Percentiles rank a stretch among this genome's conserved stretches.
phyloP scores from a whole-genome alignment of 1,139 yeast genomes.

The Blastobotrys aristatus region DNA sequence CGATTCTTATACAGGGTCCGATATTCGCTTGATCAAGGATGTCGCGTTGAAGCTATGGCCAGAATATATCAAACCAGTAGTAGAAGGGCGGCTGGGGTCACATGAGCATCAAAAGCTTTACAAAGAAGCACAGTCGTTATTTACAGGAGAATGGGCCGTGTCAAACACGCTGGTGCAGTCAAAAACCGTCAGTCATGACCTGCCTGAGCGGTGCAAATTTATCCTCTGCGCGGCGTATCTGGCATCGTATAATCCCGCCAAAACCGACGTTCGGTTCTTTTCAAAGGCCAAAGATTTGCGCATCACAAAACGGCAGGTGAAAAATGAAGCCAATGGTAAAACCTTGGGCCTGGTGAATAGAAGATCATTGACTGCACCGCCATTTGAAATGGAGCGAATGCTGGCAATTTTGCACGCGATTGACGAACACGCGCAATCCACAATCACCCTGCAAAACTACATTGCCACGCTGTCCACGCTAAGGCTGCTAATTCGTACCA shows the following conservation, averaged over 20 bases:
- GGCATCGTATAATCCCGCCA: constrained; percentile 61
- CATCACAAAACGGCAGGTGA: constrained; percentile 40
- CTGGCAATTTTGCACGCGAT: constrained; percentile 62
- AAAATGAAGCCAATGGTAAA: constrained; percentile 41
- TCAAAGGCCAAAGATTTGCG: constrained; percentile 53
- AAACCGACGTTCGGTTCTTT: constrained; percentile 54
- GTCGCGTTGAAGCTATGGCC: constrained; percentile 49
- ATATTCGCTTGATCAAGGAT: constrained; percentile 42
- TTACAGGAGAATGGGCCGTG: constrained; percentile 42
- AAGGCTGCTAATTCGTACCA: constrained; percentile 47
- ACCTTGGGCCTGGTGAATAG: constrained; percentile 45
- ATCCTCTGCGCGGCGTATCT: constrained; percentile 63
- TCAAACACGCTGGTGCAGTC: constrained; percentile 23
- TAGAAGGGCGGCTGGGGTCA: constrained; percentile 33
- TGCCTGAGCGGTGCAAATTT: constrained; percentile 56
- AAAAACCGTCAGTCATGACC: constrained; percentile 17
- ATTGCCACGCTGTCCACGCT: constrained; percentile 56
- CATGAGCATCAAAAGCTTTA: constrained; percentile 47
- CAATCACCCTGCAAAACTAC: constrained; percentile 51
- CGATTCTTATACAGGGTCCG: constrained; percentile 51
- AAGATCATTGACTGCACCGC: constrained; percentile 50
- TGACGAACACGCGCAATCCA: constrained; percentile 32
- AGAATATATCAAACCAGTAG: constrained; percentile 42
- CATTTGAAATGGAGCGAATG: constrained; percentile 64
- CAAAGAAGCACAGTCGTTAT: constrained; percentile 40